These are phyloP conservation scores for Caryopteris hybrid DNA, from an alignment of 305 asterid genomes.

Conservation along the genomic window DNA sequence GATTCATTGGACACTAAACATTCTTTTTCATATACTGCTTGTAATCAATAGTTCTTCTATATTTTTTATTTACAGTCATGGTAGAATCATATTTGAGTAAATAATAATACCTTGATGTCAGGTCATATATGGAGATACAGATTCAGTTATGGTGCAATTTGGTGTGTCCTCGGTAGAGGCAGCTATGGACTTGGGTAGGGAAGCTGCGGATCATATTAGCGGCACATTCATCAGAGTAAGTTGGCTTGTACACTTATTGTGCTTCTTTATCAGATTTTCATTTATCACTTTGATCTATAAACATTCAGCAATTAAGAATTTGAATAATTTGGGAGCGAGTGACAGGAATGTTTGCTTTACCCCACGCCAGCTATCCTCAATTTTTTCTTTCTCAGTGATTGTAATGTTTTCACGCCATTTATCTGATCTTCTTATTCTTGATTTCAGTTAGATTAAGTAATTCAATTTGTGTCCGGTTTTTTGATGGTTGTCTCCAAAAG, in stretches of 20 bases:
- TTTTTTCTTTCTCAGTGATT: background rate
- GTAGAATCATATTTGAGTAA: background rate
- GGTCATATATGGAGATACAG: conserved; percentile 99
- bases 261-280: conserved; percentile 14
- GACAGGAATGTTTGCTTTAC: conserved; percentile 2
- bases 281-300: background rate
- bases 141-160: conserved; percentile 99
- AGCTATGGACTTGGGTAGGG: conserved; percentile 95
- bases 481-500: background rate
- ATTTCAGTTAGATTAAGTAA: background rate
- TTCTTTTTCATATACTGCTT: background rate
- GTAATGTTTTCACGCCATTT: background rate
- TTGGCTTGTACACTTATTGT: conserved; percentile 15
- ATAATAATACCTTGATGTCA: conserved; percentile 27
- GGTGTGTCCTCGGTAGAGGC: conserved; percentile 88
- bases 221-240: conserved; percentile 82
- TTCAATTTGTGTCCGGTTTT: background rate
- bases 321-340: conserved; percentile 16
- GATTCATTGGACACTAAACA: background rate
- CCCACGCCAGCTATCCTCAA: background rate
- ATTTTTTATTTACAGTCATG: conserved; percentile 10
- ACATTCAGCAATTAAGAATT: background rate
- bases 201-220: conserved; percentile 94
- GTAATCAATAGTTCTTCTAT: background rate
- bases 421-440: background rate